These are phyloP conservation scores for Daedaleopsis nitida DNA, from an alignment of 768 basidiomycete genomes.

Conservation along the genomic window DNA sequence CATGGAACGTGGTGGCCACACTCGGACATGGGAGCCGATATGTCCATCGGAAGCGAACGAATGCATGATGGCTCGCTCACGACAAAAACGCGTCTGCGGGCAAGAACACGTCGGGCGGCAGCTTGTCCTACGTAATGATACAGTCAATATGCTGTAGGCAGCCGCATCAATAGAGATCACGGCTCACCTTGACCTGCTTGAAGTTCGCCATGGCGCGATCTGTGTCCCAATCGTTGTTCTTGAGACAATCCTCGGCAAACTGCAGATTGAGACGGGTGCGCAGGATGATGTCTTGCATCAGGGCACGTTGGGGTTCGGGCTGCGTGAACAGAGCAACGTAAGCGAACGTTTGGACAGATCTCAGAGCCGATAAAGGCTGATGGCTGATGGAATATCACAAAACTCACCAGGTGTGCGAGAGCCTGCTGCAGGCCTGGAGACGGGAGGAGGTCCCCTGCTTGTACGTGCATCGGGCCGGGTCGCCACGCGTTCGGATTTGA, in stretches of 20 bases:
- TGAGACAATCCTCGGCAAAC: conserved; percentile 83
- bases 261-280: conserved; percentile 78
- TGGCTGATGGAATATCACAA: conserved; percentile 17
- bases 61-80: conserved; percentile 22
- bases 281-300: conserved; percentile 70
- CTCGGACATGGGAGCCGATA: conserved; percentile 12
- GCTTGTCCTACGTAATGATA: conserved; percentile 28
- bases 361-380: neutral
- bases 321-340: conserved; percentile 33
- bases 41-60: conserved; percentile 15
- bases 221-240: conserved; percentile 83
- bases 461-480: conserved; percentile 73
- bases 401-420: conserved; percentile 56
- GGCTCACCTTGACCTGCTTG: conserved; percentile 80
- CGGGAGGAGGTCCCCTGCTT: conserved; percentile 44
- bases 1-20: neutral
- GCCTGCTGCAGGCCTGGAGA: conserved; percentile 45
- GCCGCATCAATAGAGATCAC: conserved; percentile 1
- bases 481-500: conserved; percentile 81
- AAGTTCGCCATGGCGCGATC: conserved; percentile 83
- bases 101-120: conserved; percentile 44
- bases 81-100: conserved; percentile 55
- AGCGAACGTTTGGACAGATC: conserved; percentile 1
- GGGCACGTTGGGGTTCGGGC: conserved; percentile 70
- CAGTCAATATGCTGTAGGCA: conserved; percentile 21